Percentiles rank a stretch among this genome's conserved stretches.
phyloP scores from a whole-genome alignment of 169 alveolate genomes.

The Babesia gibsoni region DNA sequence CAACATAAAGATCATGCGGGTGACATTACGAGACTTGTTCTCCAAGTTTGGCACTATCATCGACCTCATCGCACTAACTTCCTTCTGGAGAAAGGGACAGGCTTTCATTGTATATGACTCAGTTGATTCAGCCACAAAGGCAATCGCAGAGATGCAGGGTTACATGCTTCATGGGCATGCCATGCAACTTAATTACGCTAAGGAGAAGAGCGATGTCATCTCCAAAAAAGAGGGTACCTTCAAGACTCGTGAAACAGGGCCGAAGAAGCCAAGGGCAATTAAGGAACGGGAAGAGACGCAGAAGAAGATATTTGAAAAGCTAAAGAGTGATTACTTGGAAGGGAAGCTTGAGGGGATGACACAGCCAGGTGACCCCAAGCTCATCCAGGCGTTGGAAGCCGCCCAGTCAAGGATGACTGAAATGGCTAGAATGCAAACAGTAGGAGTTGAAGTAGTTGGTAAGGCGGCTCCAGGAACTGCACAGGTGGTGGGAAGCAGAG shows the following conservation, averaged over 20 bases:
- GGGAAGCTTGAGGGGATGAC: slow-evolving; percentile 36
- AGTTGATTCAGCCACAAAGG: slow-evolving; percentile 73
- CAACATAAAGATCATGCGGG: slow-evolving; percentile 62
- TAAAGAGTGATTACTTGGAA: slow-evolving; percentile 67
- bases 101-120: slow-evolving; percentile 77
- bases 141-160: slow-evolving; percentile 76
- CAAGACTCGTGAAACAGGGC: slow-evolving; percentile 72
- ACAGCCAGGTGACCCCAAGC: slow-evolving; percentile 33
- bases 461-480: not conserved
- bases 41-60: slow-evolving; percentile 68
- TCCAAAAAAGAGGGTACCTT: slow-evolving; percentile 78
- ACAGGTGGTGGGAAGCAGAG: slow-evolving; percentile 1
- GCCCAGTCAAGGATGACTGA: slow-evolving; percentile 35
- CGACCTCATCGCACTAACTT: slow-evolving; percentile 76
- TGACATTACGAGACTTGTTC: slow-evolving; percentile 65
- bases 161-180: slow-evolving; percentile 71
- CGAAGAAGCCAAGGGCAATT: slow-evolving; percentile 77
- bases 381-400: slow-evolving; percentile 10
- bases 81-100: slow-evolving; percentile 84
- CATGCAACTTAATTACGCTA: slow-evolving; percentile 76
- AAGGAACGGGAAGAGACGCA: slow-evolving; percentile 74
- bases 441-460: not conserved
- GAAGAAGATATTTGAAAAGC: slow-evolving; percentile 58
- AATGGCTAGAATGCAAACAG: not conserved
- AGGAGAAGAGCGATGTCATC: slow-evolving; percentile 75